phyloP scores from a whole-genome alignment of 2,329 filamentous ascomycete genomes.

The Sclerotinia spermophila region DNA sequence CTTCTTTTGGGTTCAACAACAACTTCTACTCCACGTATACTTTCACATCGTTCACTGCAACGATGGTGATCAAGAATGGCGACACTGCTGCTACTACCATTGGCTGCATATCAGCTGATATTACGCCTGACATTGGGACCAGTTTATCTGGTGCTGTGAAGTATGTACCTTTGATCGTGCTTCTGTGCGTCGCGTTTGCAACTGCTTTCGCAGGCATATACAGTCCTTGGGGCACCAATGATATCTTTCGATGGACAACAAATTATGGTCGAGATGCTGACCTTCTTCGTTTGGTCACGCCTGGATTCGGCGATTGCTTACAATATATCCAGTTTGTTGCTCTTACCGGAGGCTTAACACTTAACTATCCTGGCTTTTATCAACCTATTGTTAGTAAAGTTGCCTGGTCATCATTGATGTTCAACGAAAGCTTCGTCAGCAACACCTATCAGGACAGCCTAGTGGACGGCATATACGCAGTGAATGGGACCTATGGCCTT shows the following conservation, averaged over 20 bases:
- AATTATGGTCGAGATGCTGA: constrained; percentile 96
- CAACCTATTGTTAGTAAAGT: constrained; percentile 86
- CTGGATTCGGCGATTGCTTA: constrained; percentile 92
- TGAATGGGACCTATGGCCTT: constrained; percentile 74
- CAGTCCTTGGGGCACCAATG: constrained; percentile 89
- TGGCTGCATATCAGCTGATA: constrained; percentile 74
- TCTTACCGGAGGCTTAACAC: constrained; percentile 78
- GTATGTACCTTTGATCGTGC: constrained; percentile 73
- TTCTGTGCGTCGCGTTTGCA: constrained; percentile 76
- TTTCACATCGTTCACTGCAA: constrained; percentile 76
- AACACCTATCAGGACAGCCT: constrained; percentile 62
- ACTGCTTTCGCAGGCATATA: constrained; percentile 81
- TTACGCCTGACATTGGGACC: constrained; percentile 77
- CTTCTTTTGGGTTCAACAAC: constrained; percentile 69
- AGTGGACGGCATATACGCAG: constrained; percentile 81
- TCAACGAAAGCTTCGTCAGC: constrained; percentile 85
- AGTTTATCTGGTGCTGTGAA: constrained; percentile 65
- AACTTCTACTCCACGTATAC: constrained; percentile 79
- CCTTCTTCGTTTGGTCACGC: constrained; percentile 84
- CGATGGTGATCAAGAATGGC: constrained; percentile 71
- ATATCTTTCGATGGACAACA: constrained; percentile 94
- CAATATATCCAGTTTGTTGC: constrained; percentile 95
- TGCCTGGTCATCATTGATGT: constrained; percentile 86
- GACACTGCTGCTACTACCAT: constrained; percentile 60
- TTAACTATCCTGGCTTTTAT: constrained; percentile 91